Conservation (phyloP, 1,284 basidiomycete genomes). For the Trametes hirsuta region DNA sequence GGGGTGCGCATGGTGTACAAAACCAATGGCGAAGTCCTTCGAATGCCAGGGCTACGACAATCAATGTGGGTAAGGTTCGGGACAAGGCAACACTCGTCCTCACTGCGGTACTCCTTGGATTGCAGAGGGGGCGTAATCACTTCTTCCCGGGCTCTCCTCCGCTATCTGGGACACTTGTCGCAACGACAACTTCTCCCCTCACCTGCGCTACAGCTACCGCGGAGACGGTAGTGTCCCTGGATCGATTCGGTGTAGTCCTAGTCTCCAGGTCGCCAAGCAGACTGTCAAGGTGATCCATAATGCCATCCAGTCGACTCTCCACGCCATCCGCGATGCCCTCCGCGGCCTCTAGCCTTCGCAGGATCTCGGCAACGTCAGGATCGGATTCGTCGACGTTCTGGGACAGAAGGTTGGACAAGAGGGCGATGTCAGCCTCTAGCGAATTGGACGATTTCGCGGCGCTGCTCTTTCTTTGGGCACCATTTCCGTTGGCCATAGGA, state of each 20-base stretch:
- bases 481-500: background rate
- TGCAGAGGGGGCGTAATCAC: background rate
- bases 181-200: background rate
- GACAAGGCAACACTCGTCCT: no score
- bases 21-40: no score
- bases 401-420: constrained; percentile 40
- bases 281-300: constrained; percentile 58
- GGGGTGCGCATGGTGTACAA: no score
- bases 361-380: constrained; percentile 41
- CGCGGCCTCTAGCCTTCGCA: constrained; percentile 54
- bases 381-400: constrained; percentile 37
- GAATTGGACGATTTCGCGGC: background rate
- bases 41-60: no score
- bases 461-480: no score
- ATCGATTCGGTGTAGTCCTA: background rate
- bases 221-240: background rate
- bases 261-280: constrained; percentile 51
- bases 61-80: no score
- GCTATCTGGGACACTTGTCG: background rate
- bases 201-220: background rate
- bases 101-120: no score
- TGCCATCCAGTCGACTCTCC: constrained; percentile 58
- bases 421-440: constrained; percentile 40
- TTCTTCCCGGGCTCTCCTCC: background rate
- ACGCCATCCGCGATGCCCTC: constrained; percentile 58